These are phyloP conservation scores for Termitomyces bulborhizus DNA, from an alignment of 768 basidiomycete species.

Conservation along the genomic window DNA sequence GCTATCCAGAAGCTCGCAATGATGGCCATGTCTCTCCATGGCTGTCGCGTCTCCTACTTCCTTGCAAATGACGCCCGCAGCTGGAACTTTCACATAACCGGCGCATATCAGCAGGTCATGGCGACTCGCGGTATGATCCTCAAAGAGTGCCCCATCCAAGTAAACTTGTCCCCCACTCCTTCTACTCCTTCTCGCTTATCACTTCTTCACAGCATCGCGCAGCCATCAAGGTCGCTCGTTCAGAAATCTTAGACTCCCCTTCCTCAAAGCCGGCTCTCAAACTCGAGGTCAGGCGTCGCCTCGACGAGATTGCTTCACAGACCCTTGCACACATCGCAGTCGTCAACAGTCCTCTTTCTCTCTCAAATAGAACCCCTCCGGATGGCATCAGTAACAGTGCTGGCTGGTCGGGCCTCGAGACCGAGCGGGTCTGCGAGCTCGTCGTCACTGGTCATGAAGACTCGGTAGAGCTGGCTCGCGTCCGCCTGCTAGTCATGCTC, in stretches of 20 bases:
- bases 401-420: slow-evolving; percentile 88
- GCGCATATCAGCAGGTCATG: slow-evolving; percentile 91
- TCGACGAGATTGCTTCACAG: slow-evolving; percentile 93
- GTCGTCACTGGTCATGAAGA: slow-evolving; percentile 87
- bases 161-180: slow-evolving; percentile 25
- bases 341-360: slow-evolving; percentile 75
- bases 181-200: slow-evolving; percentile 7
- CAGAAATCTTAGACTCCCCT: slow-evolving; percentile 86
- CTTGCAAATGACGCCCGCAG: slow-evolving; percentile 63
- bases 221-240: slow-evolving; percentile 85
- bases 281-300: slow-evolving; percentile 69
- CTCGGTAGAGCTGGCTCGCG: slow-evolving; percentile 86
- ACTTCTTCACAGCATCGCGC: slow-evolving; percentile 58
- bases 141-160: slow-evolving; percentile 85
- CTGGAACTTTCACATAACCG: slow-evolving; percentile 90
- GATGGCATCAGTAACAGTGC: slow-evolving; percentile 71
- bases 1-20: slow-evolving; percentile 74
- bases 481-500: slow-evolving; percentile 86
- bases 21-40: slow-evolving; percentile 75
- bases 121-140: slow-evolving; percentile 81
- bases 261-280: slow-evolving; percentile 77
- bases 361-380: slow-evolving; percentile 71
- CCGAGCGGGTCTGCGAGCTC: slow-evolving; percentile 89
- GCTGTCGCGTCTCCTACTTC: slow-evolving; percentile 78
- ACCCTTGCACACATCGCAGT: slow-evolving; percentile 93